Evolutionary conservation across 352 stramenopile species (phyloP).

Genomic region (Phytophthora agathidicida): DNA sequence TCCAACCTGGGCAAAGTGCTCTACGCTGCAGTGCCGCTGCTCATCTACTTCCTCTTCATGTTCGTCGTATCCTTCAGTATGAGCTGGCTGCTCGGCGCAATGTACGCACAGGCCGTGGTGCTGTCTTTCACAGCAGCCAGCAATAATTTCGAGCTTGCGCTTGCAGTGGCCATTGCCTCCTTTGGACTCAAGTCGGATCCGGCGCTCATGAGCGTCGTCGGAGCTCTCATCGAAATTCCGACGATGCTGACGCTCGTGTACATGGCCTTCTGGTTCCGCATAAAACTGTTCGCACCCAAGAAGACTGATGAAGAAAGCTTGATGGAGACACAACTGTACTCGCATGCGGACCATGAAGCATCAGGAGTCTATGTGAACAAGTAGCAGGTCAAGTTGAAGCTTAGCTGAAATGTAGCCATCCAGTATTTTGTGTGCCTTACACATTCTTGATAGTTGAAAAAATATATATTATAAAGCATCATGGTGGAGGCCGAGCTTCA

Average conservation of each 20-base stretch:
- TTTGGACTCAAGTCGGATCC: slow-evolving; percentile 79
- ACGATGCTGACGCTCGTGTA: slow-evolving; percentile 70
- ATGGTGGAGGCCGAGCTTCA: slow-evolving; percentile 51
- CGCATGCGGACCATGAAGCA: no score
- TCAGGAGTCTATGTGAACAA: no score
- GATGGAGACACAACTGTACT: no score
- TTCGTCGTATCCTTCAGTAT: slow-evolving; percentile 51
- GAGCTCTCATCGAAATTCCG: slow-evolving; percentile 74
- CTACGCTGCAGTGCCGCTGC: slow-evolving; percentile 57
- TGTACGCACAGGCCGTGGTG: slow-evolving; percentile 46
- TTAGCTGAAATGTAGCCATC: slow-evolving; percentile 18
- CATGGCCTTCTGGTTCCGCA: slow-evolving; percentile 45
- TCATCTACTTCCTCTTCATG: slow-evolving; percentile 70
- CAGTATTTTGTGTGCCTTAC: no score
- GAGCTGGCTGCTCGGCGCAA: slow-evolving; percentile 36
- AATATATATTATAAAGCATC: slow-evolving; percentile 10
- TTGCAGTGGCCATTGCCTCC: slow-evolving; percentile 64
- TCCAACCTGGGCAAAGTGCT: slow-evolving; percentile 60
- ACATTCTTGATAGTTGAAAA: slow-evolving; percentile 1
- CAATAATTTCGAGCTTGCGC: slow-evolving; percentile 81
- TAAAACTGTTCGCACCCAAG: not conserved
- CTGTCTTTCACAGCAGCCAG: slow-evolving; percentile 73
- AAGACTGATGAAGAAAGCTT: no score
- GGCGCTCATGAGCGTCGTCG: slow-evolving; percentile 70
- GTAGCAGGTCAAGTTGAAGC: slow-evolving; percentile 8